Evolutionary conservation across 805 yeast genomes (phyloP).

Genomic region (Metschnikowia kofuensis): DNA sequence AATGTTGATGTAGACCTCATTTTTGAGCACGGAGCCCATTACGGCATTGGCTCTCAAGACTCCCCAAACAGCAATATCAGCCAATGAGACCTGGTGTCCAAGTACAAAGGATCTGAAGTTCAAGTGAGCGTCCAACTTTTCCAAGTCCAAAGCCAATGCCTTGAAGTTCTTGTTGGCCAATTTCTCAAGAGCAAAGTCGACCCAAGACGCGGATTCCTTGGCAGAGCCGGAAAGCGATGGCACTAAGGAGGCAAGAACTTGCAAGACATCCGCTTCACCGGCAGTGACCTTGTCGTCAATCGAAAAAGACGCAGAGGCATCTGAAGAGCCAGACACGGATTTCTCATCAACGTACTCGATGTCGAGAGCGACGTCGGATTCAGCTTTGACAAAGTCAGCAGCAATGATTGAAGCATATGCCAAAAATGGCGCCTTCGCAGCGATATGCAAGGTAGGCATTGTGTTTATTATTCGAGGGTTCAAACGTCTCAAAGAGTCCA

Average conservation of each 20-base stretch:
- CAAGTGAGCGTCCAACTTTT: constrained; percentile 75
- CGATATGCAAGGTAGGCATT: constrained; percentile 58
- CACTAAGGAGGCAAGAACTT: constrained; percentile 48
- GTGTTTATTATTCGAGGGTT: too few species aligned
- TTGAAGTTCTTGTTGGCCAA: constrained; percentile 84
- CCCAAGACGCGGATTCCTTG: constrained; percentile 49
- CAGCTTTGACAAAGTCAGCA: constrained; percentile 65
- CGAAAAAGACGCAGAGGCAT: constrained; percentile 44
- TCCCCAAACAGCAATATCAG: constrained; percentile 93
- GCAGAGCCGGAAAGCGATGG: constrained; percentile 39
- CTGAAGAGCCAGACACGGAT: constrained; percentile 42
- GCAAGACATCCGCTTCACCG: constrained; percentile 45
- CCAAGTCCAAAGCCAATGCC: constrained; percentile 73
- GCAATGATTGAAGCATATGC: constrained; percentile 81
- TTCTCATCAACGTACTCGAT: constrained; percentile 74
- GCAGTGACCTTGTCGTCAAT: constrained; percentile 41
- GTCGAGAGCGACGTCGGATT: constrained; percentile 46
- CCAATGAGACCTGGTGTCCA: constrained; percentile 65
- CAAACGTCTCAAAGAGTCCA: too few species aligned
- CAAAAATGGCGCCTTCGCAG: constrained; percentile 81
- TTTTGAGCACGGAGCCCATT: constrained; percentile 86
- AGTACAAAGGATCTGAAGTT: constrained; percentile 78
- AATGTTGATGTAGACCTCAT: constrained; percentile 77
- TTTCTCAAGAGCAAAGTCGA: constrained; percentile 61
- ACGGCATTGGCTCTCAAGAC: constrained; percentile 88